Percentiles rank a stretch among this genome's conserved stretches.
Conservation (phyloP, 2,329 filamentous ascomycete genomes). For the Mollisia scopiformis region DNA sequence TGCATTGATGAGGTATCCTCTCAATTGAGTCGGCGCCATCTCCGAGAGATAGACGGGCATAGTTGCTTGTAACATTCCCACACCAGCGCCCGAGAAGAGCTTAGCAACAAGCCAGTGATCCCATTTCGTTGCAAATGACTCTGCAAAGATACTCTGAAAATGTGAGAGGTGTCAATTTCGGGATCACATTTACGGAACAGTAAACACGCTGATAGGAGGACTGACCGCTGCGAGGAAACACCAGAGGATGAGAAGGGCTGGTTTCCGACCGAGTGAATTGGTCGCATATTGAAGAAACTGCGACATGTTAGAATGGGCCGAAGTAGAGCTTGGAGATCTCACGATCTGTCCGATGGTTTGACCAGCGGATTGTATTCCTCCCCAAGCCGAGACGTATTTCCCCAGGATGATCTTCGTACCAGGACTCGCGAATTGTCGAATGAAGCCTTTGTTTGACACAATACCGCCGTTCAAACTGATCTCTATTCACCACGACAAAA, state of each 20-base stretch:
- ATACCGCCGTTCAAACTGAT: slow-evolving; percentile 32
- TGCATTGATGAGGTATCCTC: slow-evolving; percentile 21
- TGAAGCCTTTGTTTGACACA: slow-evolving; percentile 26
- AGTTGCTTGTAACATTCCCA: slow-evolving; percentile 28
- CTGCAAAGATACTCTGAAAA: slow-evolving; percentile 21
- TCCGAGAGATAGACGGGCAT: slow-evolving; percentile 27
- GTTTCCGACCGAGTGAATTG: slow-evolving; percentile 37
- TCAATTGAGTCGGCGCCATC: slow-evolving; percentile 25
- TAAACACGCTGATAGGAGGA: not conserved
- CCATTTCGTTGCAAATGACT: slow-evolving; percentile 23
- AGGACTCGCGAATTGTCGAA: slow-evolving; percentile 19
- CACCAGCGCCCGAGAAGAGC: slow-evolving; percentile 25
- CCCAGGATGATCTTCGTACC: slow-evolving; percentile 27
- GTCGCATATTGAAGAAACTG: slow-evolving; percentile 30
- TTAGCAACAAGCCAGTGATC: slow-evolving; percentile 26
- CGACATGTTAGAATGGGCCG: not conserved
- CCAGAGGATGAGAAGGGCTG: slow-evolving; percentile 38
- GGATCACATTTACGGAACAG: not conserved
- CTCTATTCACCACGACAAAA: slow-evolving; percentile 20
- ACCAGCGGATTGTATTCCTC: slow-evolving; percentile 25
- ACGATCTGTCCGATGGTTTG: slow-evolving; percentile 30
- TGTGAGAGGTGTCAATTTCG: not conserved
- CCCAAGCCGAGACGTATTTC: slow-evolving; percentile 27
- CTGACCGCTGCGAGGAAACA: slow-evolving; percentile 33
- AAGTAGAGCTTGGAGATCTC: slow-evolving; percentile 13